Conservation (phyloP, 2,329 filamentous ascomycete genomes). For the Pestalotiopsis fici region DNA sequence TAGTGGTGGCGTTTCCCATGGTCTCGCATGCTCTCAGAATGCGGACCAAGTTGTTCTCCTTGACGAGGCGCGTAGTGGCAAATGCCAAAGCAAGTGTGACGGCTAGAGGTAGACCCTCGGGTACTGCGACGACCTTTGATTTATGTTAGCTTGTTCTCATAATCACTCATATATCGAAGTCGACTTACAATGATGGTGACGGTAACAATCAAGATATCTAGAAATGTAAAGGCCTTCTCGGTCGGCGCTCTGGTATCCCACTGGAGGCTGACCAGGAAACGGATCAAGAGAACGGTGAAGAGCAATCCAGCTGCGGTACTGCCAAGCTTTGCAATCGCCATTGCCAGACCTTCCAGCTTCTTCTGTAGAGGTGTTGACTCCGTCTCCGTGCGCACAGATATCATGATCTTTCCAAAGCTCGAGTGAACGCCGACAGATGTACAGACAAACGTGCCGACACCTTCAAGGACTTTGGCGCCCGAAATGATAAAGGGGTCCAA, state of each 20-base stretch:
- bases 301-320: constrained; percentile 71
- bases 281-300: constrained; percentile 80
- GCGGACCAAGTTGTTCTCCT: constrained; percentile 71
- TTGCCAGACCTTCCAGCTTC: constrained; percentile 52
- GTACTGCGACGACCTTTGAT: constrained; percentile 60
- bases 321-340: constrained; percentile 51
- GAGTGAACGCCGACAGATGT: constrained; percentile 57
- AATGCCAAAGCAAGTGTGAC: constrained; percentile 70
- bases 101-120: constrained; percentile 66
- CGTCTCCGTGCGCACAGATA: constrained; percentile 53
- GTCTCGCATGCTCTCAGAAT: constrained; percentile 69
- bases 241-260: constrained; percentile 46
- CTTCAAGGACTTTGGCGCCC: constrained; percentile 56
- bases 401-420: constrained; percentile 56
- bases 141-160: background rate
- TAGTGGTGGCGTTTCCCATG: constrained; percentile 72
- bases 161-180: background rate
- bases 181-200: constrained; percentile 58
- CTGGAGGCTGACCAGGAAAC: constrained; percentile 67
- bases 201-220: constrained; percentile 64
- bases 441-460: constrained; percentile 53
- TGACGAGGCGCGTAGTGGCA: constrained; percentile 67
- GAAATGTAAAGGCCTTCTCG: constrained; percentile 62
- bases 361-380: constrained; percentile 55
- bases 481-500: constrained; percentile 67